Evolutionary conservation across 106 monocot genomes (phyloP), one percentile per base, ranked within the genome.

Genomic region (Agapanthus africanus): DNA sequence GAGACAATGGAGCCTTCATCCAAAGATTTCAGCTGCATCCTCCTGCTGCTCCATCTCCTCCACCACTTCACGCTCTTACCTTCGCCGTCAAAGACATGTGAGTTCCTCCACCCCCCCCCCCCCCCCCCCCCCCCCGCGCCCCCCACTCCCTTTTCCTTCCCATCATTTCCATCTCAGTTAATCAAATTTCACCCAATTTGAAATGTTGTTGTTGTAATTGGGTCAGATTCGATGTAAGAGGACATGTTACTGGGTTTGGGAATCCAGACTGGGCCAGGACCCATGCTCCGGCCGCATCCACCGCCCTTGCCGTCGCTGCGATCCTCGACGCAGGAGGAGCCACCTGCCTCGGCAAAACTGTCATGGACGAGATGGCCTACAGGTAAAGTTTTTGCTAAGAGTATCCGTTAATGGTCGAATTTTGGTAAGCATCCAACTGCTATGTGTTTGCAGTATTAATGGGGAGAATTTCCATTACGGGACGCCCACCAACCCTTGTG

Each of bases 281-380:
- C 54, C 97, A 99, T 73, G 62, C 27, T 21, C 47, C 80, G 22
- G 97, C 90, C 18, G 70, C 51, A 37, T 73, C 92, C 18, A 99
- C 87, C 22, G 70, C 97, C 42, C 89, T 92, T 39, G 79, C 74
- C 46, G 89, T 99, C 22, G 67, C 79, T 54, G 79, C 89, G 3
- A 15, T 71, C 34, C 39, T 90, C 11, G 71, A 68, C 51, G 88
- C 90, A 39, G n/a, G n/a, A n/a, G 97, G 97, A 39, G 89, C 90
- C 46, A 81, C 73, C 31, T 92, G 87, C 73, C 63, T 87, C 60
- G 92, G 97, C 38, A 92, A 90, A 83, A 99, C 97, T 54, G 60
- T 99, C 30, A 99, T 99, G 92, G 97, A 99, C 75, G 97, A 93
- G 73, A 87, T 99, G 97, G 97, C 92, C 38, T 99, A 85, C 73